Evolutionary conservation across 345 rosid genomes (phyloP).

Genomic region (Mangifera indica): DNA sequence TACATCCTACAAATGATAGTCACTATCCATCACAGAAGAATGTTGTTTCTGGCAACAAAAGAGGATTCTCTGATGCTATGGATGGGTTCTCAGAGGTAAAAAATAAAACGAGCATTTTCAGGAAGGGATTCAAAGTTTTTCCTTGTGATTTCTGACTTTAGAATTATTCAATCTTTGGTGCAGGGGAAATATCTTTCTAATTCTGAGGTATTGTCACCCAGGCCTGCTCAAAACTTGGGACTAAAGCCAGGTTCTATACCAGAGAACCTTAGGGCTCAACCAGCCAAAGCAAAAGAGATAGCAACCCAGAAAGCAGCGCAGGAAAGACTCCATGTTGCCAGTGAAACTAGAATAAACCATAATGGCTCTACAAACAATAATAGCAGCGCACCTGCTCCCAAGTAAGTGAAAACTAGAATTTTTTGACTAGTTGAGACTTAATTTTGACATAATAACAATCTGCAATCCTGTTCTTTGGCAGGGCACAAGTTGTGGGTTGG

Average conservation of each 20-base stretch:
- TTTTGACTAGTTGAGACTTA: neutral
- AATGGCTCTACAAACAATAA: conserved; percentile 30
- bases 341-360: conserved; percentile 29
- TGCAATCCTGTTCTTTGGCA: conserved; percentile 23
- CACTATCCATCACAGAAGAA: conserved; percentile 39
- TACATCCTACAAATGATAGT: conserved; percentile 50
- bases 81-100: conserved; percentile 53
- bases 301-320: conserved; percentile 29
- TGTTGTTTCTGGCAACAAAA: conserved; percentile 57
- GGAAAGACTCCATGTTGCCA: conserved; percentile 39
- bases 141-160: conserved; percentile 16
- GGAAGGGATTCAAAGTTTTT: conserved; percentile 2
- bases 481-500: conserved; percentile 85
- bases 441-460: neutral
- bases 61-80: conserved; percentile 71
- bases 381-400: conserved; percentile 48
- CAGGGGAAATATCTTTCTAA: conserved; percentile 50
- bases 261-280: conserved; percentile 48
- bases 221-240: conserved; percentile 47
- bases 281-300: conserved; percentile 42
- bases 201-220: conserved; percentile 43
- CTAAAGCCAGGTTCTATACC: conserved; percentile 45
- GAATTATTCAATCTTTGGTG: conserved; percentile 22
- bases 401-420: conserved; percentile 36
- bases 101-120: neutral